phyloP scores from a whole-genome alignment of 2,329 filamentous ascomycete species.

The Ophiobolus disseminans region DNA sequence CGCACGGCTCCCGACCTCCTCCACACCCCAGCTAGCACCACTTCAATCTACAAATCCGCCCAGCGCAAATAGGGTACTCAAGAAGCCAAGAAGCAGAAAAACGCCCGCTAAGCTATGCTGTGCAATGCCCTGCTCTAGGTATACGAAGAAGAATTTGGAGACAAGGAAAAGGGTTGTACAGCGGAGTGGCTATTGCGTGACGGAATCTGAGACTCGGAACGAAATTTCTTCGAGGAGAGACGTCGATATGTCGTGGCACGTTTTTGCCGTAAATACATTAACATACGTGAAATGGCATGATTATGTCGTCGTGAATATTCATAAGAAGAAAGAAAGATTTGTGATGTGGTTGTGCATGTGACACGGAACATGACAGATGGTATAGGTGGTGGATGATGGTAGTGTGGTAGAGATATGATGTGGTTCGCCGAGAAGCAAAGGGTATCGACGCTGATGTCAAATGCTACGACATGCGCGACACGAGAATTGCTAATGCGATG shows the following conservation, averaged over 20 bases:
- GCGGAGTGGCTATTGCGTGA: conserved; percentile 22
- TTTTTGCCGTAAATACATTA: conserved; percentile 36
- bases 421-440: conserved; percentile 3
- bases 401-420: conserved; percentile 6
- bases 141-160: conserved; percentile 10
- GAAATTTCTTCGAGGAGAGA: conserved; percentile 19
- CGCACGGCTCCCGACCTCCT: conserved; percentile 13
- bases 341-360: conserved; percentile 3
- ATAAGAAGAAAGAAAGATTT: conserved; percentile 24
- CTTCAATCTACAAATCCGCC: conserved; percentile 9
- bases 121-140: conserved; percentile 14
- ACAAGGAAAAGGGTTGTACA: conserved; percentile 28
- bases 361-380: conserved; percentile 5
- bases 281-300: conserved; percentile 36
- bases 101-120: conserved; percentile 46
- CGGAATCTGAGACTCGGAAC: conserved; percentile 26
- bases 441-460: conserved; percentile 7
- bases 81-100: conserved; percentile 24
- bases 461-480: conserved; percentile 41
- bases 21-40: too few relatives aligned
- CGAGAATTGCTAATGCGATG: conserved; percentile 44
- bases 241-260: conserved; percentile 27
- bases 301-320: conserved; percentile 33
- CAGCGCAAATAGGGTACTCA: conserved; percentile 20
- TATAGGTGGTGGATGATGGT: conserved; percentile 4